Evolutionary conservation across 2,329 filamentous ascomycete species (phyloP).

Genomic region (Meredithiella fracta): DNA sequence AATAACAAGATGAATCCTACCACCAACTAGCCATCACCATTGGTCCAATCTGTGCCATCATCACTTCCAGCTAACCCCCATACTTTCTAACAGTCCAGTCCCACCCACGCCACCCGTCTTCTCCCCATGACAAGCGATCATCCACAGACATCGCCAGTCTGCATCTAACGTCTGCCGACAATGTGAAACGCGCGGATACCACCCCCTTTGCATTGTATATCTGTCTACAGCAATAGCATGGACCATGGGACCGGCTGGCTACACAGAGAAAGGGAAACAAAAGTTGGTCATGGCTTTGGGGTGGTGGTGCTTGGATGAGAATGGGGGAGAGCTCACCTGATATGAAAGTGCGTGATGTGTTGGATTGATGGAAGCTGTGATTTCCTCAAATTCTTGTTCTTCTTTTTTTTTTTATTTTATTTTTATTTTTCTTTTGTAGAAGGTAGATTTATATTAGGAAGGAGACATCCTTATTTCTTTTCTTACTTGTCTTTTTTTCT

Average conservation of each 20-base stretch:
- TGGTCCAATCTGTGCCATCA: too few species aligned
- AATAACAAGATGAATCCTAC: too few species aligned
- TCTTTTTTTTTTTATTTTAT: not conserved
- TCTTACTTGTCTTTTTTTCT: not conserved
- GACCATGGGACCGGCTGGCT: too few species aligned
- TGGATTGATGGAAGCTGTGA: not conserved
- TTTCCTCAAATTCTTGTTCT: constrained; percentile 1
- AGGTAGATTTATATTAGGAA: not conserved
- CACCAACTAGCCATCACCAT: too few species aligned
- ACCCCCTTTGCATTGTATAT: not conserved
- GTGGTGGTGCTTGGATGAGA: not conserved
- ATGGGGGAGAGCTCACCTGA: not conserved
- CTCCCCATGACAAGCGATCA: not conserved
- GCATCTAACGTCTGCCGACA: not conserved
- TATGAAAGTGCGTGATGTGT: constrained; percentile 4
- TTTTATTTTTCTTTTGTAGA: not conserved
- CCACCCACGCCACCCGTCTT: not conserved
- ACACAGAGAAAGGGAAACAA: too few species aligned
- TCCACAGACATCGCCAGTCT: not conserved
- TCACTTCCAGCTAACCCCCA: too few species aligned
- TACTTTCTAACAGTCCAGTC: not conserved
- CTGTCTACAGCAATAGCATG: not conserved
- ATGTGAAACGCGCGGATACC: not conserved
- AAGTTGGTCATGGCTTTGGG: too few species aligned
- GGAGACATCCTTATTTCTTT: not conserved